A percentile compares a stretch with the other conserved stretches of the same genome.
These are phyloP conservation scores for Nelumbo lutea DNA, from an alignment of 164 flowering plant species.

Conservation along the genomic window DNA sequence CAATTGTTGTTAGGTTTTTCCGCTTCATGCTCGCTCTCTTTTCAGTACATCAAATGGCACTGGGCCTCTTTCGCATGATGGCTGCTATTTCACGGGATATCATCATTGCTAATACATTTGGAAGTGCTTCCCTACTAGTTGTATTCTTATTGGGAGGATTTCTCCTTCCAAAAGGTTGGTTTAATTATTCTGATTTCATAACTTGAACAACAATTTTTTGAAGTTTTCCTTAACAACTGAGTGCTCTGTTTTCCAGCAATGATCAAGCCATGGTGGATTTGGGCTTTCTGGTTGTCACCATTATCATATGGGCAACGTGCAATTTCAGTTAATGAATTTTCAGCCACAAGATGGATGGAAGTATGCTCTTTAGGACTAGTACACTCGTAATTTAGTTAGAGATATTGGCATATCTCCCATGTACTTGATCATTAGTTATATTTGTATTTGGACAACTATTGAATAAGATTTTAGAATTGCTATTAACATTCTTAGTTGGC, in stretches of 20 bases:
- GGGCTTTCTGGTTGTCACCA: constrained; percentile 92
- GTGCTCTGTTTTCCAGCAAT: constrained; percentile 27
- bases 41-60: constrained; percentile 79
- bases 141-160: constrained; percentile 78
- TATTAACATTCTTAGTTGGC: constrained; percentile 19
- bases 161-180: constrained; percentile 71
- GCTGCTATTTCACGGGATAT: constrained; percentile 69
- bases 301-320: constrained; percentile 78
- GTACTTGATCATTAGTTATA: background rate
- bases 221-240: background rate
- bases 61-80: constrained; percentile 74
- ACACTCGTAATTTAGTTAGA: constrained; percentile 1
- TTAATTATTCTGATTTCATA: background rate
- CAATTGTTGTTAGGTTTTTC: constrained; percentile 58
- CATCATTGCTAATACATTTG: constrained; percentile 70
- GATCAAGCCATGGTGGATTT: constrained; percentile 81
- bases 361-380: constrained; percentile 25
- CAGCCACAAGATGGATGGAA: constrained; percentile 78
- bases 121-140: constrained; percentile 54
- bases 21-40: constrained; percentile 63
- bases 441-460: background rate
- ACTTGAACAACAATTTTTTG: background rate
- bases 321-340: constrained; percentile 78
- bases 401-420: background rate
- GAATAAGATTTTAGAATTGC: constrained; percentile 3